Evolutionary conservation across 352 stramenopile species (phyloP).

Genomic region (Phytopythium helicoides): DNA sequence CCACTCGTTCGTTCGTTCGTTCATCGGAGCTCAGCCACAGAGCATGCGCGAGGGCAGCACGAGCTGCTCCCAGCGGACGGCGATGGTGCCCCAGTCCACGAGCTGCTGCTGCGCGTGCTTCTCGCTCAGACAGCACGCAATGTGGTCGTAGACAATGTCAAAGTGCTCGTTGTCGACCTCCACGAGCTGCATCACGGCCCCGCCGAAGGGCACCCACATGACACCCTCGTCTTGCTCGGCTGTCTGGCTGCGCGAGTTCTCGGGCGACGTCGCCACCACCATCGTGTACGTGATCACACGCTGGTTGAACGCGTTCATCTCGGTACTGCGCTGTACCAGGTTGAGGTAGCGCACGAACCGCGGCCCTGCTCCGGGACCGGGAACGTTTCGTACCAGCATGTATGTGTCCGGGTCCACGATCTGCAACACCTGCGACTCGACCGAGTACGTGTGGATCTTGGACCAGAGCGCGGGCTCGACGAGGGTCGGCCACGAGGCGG

Average conservation of each 20-base stretch:
- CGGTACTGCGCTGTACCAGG: constrained; percentile 19
- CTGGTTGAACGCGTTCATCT: constrained; percentile 13
- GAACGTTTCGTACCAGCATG: constrained; percentile 25
- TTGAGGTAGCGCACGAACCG: constrained; percentile 31
- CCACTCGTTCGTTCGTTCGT: too few relatives aligned
- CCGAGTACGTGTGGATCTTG: constrained; percentile 19
- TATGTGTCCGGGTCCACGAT: constrained; percentile 23
- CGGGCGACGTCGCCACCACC: constrained; percentile 27
- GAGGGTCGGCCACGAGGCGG: constrained; percentile 30
- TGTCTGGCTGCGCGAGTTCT: constrained; percentile 28
- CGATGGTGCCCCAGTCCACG: constrained; percentile 49
- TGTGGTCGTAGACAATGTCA: constrained; percentile 41
- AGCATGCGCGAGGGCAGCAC: constrained; percentile 47
- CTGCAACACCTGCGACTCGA: constrained; percentile 30
- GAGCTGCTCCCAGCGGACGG: constrained; percentile 58
- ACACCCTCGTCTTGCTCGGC: constrained; percentile 20
- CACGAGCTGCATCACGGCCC: constrained; percentile 31
- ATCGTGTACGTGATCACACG: constrained; percentile 21
- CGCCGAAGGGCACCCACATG: constrained; percentile 34
- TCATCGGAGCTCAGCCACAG: constrained; percentile 8
- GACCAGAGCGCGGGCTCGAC: constrained; percentile 23
- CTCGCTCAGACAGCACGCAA: constrained; percentile 32
- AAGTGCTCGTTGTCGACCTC: constrained; percentile 27
- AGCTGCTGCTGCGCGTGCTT: constrained; percentile 48
- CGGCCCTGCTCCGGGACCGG: constrained; percentile 10